Conservation (phyloP, 208 protist species). For the Wallacemonas rigidus region DNA sequence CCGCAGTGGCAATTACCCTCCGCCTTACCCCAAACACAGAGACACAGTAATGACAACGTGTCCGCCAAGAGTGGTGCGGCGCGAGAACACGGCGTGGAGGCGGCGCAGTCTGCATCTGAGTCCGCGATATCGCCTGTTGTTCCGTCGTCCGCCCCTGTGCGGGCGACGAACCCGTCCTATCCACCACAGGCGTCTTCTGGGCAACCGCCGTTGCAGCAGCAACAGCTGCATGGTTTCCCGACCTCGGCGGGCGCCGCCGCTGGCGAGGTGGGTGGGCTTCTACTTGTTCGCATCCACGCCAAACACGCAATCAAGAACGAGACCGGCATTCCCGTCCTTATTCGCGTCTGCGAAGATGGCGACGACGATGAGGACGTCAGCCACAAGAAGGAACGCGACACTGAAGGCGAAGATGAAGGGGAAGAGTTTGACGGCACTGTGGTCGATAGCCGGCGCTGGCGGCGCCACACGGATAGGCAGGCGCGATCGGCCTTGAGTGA, state of each 20-base stretch:
- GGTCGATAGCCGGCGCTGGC: too few species aligned
- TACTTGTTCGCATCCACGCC: conserved; percentile 44
- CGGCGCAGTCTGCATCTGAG: too few species aligned
- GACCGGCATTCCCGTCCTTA: conserved; percentile 26
- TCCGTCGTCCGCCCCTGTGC: too few species aligned
- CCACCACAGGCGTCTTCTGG: neutral
- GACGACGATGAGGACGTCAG: conserved; percentile 1
- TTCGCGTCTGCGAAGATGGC: conserved; percentile 26
- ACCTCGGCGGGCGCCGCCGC: neutral
- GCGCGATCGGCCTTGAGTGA: neutral
- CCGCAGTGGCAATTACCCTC: conserved; percentile 14
- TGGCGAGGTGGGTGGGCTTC: conserved; percentile 28
- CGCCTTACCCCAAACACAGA: neutral
- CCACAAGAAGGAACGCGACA: conserved; percentile 3
- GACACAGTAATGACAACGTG: too few species aligned
- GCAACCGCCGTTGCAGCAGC: neutral
- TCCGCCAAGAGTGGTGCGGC: too few species aligned
- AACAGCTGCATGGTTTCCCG: neutral
- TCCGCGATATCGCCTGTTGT: too few species aligned
- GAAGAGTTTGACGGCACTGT: neutral
- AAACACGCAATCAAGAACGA: conserved; percentile 34
- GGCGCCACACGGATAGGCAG: too few species aligned
- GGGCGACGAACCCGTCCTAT: too few species aligned
- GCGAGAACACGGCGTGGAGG: too few species aligned
- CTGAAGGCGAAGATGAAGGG: neutral